Evolutionary conservation across 2,329 filamentous ascomycete genomes (phyloP), one percentile per base, ranked within the genome.

Genomic region (Phaeosphaeria sp.): DNA sequence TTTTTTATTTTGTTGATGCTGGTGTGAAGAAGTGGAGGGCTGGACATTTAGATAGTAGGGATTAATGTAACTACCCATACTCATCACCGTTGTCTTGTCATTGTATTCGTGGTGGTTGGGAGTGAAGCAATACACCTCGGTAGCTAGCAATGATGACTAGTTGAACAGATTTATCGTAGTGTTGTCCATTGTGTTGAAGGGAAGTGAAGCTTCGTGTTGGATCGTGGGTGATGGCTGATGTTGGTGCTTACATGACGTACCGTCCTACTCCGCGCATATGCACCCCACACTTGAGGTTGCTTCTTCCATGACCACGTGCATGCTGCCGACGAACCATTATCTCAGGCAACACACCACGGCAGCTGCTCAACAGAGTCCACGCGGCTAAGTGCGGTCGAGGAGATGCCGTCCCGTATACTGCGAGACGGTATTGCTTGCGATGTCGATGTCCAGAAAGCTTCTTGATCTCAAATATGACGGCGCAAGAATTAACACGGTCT

Each of bases 311-410:
- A 45, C 43, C 62, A 64, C 59, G 60, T 65, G 62, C 60, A 18
- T 44, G n/a, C n/a, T 21, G 13, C 20, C 39, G 53, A 49, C 65
- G 65, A 69, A 69, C 56, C 62, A 64, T 39, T 45, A 36, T 22
- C 9, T 42, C 27, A 20, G 56, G 27, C 67, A 18, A 49, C 58
- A 65, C 64, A 68, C 62, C 65, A 60, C 18, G 9, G 24, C 27
- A 18, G 25, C 9, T 39, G 15, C 39, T 17, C n/a, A 22, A 20
- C 7, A 2, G 39, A 30, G 44, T 9, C 20, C 3, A 5, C 33
- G 17, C 27, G 36, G 33, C 43, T 47, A 36, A 17, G 44, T 51
- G 49, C 46, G 30, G 47, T 46, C 17, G 18, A n/a, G 4, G 27
- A 22, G 15, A 30, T 42, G 36, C 33, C 33, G 48, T 42, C 24